Base-by-base conservation (phyloP, 495 filamentous ascomycete species). In the Aspergillus baeticus region DNA sequence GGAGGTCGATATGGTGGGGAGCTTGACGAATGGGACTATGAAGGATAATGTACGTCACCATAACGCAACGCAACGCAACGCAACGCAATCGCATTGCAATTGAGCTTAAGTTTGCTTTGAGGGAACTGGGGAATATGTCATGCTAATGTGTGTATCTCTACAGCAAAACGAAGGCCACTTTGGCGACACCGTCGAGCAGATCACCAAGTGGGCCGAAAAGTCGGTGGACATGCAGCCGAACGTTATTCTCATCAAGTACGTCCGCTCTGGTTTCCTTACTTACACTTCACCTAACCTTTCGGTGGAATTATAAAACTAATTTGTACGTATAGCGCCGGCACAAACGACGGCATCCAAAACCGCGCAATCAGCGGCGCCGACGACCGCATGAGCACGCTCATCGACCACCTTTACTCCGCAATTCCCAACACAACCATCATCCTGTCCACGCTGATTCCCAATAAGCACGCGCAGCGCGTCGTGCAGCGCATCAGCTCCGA, bases 1-100 rank as follows among this genome's bases (percentile, higher is more conserved):
- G 69, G 57, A 67, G 20, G 77, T 82, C 11, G 75, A 82, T 62
- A 81, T 83, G 72, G 71, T 83, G 14, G 81, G 81, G 10, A 74
- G 69, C 31, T 46, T 64, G 38, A 61, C 62, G 10, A 63, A 66
- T 57, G 81, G 81, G 15, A 75, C 61, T 3, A 82, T 83, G 77
- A 29, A 56, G 42, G 72, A 84, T 61, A 79, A 80, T 66, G 76
- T 73, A 31, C 33, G 65, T 59, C 4, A 38, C 14, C n/a, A n/a
- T n/a, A n/a, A n/a, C n/a, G n/a, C n/a, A n/a, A n/a, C n/a, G n/a
- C n/a, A n/a, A n/a, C n/a, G n/a, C n/a, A n/a, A n/a, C n/a, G n/a
- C n/a, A n/a, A n/a, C n/a, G n/a, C n/a, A n/a, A n/a, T n/a, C n/a
- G n/a, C n/a, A n/a, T n/a, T n/a, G n/a, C n/a, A n/a, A n/a, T n/a